These are phyloP conservation scores for Blastobotrys petasosporus DNA, from an alignment of 1,139 yeast species.

Conservation along the genomic window DNA sequence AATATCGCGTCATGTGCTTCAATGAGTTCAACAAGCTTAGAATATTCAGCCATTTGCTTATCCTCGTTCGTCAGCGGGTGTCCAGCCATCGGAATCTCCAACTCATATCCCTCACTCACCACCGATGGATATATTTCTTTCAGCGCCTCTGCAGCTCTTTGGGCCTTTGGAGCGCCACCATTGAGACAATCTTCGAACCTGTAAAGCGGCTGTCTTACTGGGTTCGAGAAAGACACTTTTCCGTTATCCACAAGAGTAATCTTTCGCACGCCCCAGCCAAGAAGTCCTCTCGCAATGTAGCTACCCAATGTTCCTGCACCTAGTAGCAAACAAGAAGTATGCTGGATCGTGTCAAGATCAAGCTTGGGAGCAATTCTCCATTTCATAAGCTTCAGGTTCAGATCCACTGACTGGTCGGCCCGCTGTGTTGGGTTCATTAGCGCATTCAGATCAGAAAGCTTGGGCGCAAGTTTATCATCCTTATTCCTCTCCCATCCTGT, in stretches of 20 bases:
- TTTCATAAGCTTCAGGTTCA: conserved; percentile 86
- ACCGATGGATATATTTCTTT: conserved; percentile 74
- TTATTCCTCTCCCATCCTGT: conserved; percentile 89
- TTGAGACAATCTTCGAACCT: conserved; percentile 66
- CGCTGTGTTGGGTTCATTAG: conserved; percentile 72
- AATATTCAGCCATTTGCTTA: conserved; percentile 47
- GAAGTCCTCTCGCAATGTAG: conserved; percentile 73
- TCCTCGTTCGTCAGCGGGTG: conserved; percentile 62
- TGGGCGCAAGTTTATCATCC: conserved; percentile 71
- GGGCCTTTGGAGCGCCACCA: conserved; percentile 71
- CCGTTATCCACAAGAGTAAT: conserved; percentile 91
- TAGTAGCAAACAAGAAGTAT: conserved; percentile 62
- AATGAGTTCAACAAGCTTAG: conserved; percentile 48
- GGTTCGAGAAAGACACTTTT: conserved; percentile 81
- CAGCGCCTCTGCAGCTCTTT: conserved; percentile 66
- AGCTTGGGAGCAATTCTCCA: conserved; percentile 90
- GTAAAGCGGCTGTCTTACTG: conserved; percentile 88
- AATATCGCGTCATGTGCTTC: conserved; percentile 69
- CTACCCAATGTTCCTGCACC: conserved; percentile 98
- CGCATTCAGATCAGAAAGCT: conserved; percentile 72
- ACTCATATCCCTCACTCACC: conserved; percentile 49
- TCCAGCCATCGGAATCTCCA: conserved; percentile 95
- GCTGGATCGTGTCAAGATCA: conserved; percentile 56
- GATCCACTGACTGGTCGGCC: conserved; percentile 87
- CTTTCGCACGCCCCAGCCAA: conserved; percentile 90